A percentile compares a stretch with the other conserved stretches of the same genome.
Evolutionary conservation across 331 rosid genomes (phyloP).

Genomic region (Pyrus hybrid): DNA sequence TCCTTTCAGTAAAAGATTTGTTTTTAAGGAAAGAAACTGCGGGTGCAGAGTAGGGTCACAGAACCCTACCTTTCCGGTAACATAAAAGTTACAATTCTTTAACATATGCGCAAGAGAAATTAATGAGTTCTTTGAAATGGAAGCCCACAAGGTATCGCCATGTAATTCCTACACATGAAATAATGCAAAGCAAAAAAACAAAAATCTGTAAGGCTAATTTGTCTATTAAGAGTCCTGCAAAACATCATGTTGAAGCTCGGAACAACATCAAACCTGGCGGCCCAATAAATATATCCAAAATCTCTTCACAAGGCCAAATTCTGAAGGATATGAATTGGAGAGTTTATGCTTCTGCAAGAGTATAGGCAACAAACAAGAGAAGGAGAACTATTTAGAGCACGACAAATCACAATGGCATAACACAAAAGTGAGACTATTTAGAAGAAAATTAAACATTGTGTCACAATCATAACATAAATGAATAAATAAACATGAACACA

Average conservation of each 20-base stretch:
- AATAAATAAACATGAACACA: neutral
- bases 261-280: conserved; percentile 45
- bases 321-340: conserved; percentile 63
- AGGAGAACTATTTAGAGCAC: too few species aligned
- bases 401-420: neutral
- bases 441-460: neutral
- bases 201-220: conserved; percentile 2
- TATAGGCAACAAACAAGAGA: conserved; percentile 14
- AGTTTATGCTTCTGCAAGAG: conserved; percentile 80
- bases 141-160: conserved; percentile 81
- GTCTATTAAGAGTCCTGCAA: neutral
- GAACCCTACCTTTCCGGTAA: conserved; percentile 63
- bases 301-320: conserved; percentile 79
- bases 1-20: neutral
- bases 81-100: conserved; percentile 57
- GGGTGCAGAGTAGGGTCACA: neutral
- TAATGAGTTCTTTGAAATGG: conserved; percentile 69
- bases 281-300: conserved; percentile 81
- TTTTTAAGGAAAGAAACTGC: neutral
- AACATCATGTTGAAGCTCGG: neutral
- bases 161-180: conserved; percentile 43
- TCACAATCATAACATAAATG: neutral
- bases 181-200: neutral
- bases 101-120: conserved; percentile 53
- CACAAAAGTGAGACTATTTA: neutral